Evolutionary conservation across 2,329 filamentous ascomycete species (phyloP).

Genomic region (Colletotrichum musae): DNA sequence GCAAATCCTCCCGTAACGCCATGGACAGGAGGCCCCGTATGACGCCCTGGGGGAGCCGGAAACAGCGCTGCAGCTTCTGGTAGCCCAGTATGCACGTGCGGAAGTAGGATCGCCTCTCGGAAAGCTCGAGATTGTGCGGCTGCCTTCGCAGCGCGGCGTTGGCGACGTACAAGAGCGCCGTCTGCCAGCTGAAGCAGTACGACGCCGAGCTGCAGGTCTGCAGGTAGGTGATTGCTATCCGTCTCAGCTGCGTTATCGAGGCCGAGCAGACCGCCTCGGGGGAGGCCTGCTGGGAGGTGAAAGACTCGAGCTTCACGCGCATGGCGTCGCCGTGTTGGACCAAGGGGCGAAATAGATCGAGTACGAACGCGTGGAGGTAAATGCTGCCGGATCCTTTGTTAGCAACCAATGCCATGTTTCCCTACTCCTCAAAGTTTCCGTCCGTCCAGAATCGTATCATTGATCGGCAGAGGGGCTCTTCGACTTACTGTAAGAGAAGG

Average conservation of each 20-base stretch:
- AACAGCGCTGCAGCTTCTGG: conserved; percentile 17
- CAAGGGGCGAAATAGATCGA: conserved; percentile 28
- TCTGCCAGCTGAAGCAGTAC: conserved; percentile 24
- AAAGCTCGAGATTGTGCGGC: not conserved
- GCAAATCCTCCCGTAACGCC: conserved; percentile 15
- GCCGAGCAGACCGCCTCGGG: conserved; percentile 19
- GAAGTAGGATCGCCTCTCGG: conserved; percentile 1
- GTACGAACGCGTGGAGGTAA: conserved; percentile 19
- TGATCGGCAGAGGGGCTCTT: too few species aligned
- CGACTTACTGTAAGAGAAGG: conserved; percentile 28
- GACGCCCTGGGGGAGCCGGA: conserved; percentile 5
- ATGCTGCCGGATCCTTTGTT: not conserved
- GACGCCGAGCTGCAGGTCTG: conserved; percentile 9
- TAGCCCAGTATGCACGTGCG: conserved; percentile 25
- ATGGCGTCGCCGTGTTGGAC: conserved; percentile 8
- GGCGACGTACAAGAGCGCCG: conserved; percentile 21
- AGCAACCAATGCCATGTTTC: not conserved
- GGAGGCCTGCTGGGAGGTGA: conserved; percentile 21
- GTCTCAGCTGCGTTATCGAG: not conserved
- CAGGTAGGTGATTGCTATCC: conserved; percentile 4
- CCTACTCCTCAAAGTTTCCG: too few species aligned
- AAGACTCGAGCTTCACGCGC: conserved; percentile 12
- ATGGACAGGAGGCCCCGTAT: conserved; percentile 13
- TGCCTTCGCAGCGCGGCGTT: conserved; percentile 6
- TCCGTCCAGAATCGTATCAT: too few species aligned